A percentile compares a stretch with the other conserved stretches of the same genome.
These are phyloP conservation scores for Pythium brachiatum DNA, from an alignment of 352 stramenopile genomes.

Conservation along the genomic window DNA sequence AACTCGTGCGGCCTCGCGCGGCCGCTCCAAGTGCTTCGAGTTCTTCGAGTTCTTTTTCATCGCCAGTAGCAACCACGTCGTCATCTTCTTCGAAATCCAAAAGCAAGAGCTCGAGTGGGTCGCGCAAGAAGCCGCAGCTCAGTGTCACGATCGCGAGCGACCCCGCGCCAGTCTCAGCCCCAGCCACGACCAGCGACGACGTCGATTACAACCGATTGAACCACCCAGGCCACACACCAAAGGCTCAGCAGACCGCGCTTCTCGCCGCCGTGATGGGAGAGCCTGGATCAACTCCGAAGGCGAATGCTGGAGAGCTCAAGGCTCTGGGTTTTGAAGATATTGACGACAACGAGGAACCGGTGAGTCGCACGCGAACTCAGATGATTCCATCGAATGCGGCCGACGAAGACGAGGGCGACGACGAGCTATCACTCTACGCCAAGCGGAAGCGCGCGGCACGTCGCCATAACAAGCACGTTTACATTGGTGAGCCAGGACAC, in stretches of 20 bases:
- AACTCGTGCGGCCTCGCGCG: slow-evolving; percentile 4
- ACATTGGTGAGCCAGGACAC: slow-evolving; percentile 45
- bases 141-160: slow-evolving; percentile 18
- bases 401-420: slow-evolving; percentile 1
- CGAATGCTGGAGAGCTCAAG: slow-evolving; percentile 42
- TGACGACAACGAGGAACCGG: slow-evolving; percentile 24
- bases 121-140: slow-evolving; percentile 22
- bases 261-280: slow-evolving; percentile 40
- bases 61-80: slow-evolving; percentile 23
- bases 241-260: slow-evolving; percentile 28
- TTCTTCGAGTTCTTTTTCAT: slow-evolving; percentile 25
- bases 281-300: slow-evolving; percentile 60
- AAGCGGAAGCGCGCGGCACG: slow-evolving; percentile 40
- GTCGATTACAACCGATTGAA: slow-evolving; percentile 53
- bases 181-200: not conserved
- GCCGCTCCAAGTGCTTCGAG: no score
- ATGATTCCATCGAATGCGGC: slow-evolving; percentile 9
- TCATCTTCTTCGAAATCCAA: slow-evolving; percentile 4
- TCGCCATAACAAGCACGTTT: slow-evolving; percentile 54
- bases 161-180: not conserved
- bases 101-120: slow-evolving; percentile 7
- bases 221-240: slow-evolving; percentile 60
- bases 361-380: not conserved
- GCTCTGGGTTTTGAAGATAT: slow-evolving; percentile 53
- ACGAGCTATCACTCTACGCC: slow-evolving; percentile 53